A percentile compares a stretch with the other conserved stretches of the same genome.
Evolutionary conservation across 768 basidiomycete species (phyloP).

Genomic region (Cystobasidiopsis lactophilus): DNA sequence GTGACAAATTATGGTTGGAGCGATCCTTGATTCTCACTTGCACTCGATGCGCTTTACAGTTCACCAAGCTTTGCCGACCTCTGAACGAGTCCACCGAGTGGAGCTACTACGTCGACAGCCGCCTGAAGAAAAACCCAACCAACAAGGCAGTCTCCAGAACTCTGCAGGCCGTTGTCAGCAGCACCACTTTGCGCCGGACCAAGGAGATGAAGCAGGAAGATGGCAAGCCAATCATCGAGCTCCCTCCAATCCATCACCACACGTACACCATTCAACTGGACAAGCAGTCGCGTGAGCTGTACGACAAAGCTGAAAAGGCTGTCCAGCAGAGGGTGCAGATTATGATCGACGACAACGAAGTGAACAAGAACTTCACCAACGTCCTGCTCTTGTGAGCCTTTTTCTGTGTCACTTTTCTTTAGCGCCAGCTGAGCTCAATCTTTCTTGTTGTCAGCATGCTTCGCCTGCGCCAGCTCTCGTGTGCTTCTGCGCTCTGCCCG

Average conservation of each 20-base stretch:
- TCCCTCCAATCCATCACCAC: slow-evolving; percentile 66
- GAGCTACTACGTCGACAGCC: slow-evolving; percentile 38
- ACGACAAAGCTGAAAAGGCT: slow-evolving; percentile 32
- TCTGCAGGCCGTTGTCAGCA: slow-evolving; percentile 15
- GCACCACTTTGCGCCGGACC: neutral
- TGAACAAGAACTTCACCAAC: neutral
- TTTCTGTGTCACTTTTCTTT: slow-evolving; percentile 23
- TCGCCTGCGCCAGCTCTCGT: slow-evolving; percentile 59
- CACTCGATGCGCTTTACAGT: too few species aligned
- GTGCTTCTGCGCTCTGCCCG: slow-evolving; percentile 58
- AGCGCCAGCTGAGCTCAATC: slow-evolving; percentile 34
- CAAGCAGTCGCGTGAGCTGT: slow-evolving; percentile 20
- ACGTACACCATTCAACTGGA: slow-evolving; percentile 43
- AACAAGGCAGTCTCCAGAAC: slow-evolving; percentile 56
- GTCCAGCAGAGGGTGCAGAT: slow-evolving; percentile 8
- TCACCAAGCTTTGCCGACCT: slow-evolving; percentile 64
- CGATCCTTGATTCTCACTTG: too few species aligned
- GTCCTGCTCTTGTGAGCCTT: slow-evolving; percentile 12
- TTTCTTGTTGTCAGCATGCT: slow-evolving; percentile 50
- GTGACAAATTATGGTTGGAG: too few species aligned
- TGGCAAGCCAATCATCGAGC: slow-evolving; percentile 47
- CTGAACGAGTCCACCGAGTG: slow-evolving; percentile 64
- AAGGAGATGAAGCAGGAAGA: slow-evolving; percentile 58
- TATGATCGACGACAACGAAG: slow-evolving; percentile 15
- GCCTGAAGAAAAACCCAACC: slow-evolving; percentile 35